phyloP scores from a whole-genome alignment of 1,284 basidiomycete species.

The Trametes versicolor region DNA sequence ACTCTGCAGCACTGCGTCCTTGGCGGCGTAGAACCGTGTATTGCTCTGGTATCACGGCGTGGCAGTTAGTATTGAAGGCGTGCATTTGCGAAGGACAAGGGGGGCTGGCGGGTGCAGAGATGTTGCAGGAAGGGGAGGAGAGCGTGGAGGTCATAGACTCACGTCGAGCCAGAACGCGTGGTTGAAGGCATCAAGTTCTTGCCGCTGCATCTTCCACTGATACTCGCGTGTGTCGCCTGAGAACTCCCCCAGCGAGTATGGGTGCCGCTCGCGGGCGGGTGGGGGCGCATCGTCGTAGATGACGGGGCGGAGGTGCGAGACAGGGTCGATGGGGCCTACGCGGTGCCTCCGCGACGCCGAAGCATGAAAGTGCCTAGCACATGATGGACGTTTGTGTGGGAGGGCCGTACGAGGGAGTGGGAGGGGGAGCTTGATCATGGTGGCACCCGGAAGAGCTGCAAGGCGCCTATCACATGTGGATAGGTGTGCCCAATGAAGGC shows the following conservation, averaged over 20 bases:
- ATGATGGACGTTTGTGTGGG: background rate
- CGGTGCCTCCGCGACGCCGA: constrained; percentile 54
- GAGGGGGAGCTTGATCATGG: constrained; percentile 34
- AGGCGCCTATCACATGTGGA: constrained; percentile 23
- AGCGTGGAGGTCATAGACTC: constrained; percentile 40
- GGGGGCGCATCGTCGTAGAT: constrained; percentile 69
- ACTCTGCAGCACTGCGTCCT: constrained; percentile 62
- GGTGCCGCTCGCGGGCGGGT: constrained; percentile 54
- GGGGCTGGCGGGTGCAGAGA: background rate
- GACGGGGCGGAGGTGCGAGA: constrained; percentile 81
- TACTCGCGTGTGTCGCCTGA: constrained; percentile 59
- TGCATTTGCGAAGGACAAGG: background rate
- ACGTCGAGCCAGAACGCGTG: constrained; percentile 83
- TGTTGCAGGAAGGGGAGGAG: background rate
- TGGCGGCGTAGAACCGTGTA: constrained; percentile 73
- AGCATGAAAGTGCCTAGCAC: constrained; percentile 51
- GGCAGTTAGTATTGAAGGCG: background rate
- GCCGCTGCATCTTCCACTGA: constrained; percentile 73
- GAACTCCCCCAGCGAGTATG: constrained; percentile 81
- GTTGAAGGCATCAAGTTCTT: constrained; percentile 75
- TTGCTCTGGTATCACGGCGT: constrained; percentile 63
- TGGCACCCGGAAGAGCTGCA: constrained; percentile 28
- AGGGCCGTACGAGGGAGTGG: constrained; percentile 9
- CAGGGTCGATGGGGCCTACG: constrained; percentile 76
- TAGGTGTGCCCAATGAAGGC: too few relatives aligned